Conservation (phyloP, 2,329 filamentous ascomycete genomes). For the Talaromyces sp. region DNA sequence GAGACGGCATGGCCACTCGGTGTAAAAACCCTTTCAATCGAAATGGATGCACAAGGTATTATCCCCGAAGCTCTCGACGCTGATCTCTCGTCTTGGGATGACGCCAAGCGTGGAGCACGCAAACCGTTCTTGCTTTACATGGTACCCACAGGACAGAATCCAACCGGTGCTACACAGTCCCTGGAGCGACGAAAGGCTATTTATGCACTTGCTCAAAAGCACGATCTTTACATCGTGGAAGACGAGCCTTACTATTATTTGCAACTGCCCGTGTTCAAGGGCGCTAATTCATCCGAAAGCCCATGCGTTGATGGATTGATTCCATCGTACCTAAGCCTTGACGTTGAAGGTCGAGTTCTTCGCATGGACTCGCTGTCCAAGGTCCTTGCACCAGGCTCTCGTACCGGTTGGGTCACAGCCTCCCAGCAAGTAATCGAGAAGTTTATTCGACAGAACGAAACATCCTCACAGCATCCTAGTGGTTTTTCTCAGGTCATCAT, state of each 20-base stretch:
- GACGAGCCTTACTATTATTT: slow-evolving; percentile 89
- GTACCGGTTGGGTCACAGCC: slow-evolving; percentile 81
- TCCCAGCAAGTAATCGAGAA: slow-evolving; percentile 76
- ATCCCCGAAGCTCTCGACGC: background rate
- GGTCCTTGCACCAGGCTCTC: slow-evolving; percentile 74
- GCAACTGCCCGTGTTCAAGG: slow-evolving; percentile 53
- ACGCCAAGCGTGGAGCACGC: slow-evolving; percentile 41
- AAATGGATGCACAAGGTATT: slow-evolving; percentile 6
- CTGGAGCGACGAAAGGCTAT: slow-evolving; percentile 64
- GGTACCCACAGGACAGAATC: slow-evolving; percentile 77
- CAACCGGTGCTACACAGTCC: slow-evolving; percentile 75
- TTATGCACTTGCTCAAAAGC: slow-evolving; percentile 72
- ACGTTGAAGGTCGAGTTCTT: slow-evolving; percentile 78
- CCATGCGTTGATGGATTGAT: background rate
- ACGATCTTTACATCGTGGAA: slow-evolving; percentile 79
- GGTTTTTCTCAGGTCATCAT: slow-evolving; percentile 77
- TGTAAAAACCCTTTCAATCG: background rate
- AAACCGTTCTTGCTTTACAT: slow-evolving; percentile 68
- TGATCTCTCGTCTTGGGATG: background rate
- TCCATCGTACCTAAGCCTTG: slow-evolving; percentile 64
- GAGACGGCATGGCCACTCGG: slow-evolving; percentile 6
- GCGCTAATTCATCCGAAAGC: background rate
- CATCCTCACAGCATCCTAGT: slow-evolving; percentile 74
- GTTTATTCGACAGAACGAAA: slow-evolving; percentile 75
- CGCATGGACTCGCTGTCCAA: slow-evolving; percentile 87